Evolutionary conservation across 192 early-diverging fungal genomes (phyloP).

Genomic region (Geosiphon pyriformis): DNA sequence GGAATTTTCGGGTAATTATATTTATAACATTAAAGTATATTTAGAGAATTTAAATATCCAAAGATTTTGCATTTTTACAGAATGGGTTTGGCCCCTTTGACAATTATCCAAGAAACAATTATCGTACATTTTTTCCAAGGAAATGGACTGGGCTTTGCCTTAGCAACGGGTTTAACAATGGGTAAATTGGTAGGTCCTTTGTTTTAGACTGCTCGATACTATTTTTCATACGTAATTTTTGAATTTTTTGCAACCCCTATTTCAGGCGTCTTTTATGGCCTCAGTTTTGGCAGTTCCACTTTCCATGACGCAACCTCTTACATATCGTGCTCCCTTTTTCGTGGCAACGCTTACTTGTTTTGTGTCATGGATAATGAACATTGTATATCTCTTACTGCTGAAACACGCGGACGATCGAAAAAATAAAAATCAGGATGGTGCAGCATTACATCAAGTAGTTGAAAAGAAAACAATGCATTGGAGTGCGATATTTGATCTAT

Average conservation of each 20-base stretch:
- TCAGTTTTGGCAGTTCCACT: conserved; percentile 60
- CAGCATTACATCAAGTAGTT: neutral
- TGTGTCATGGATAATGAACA: conserved; percentile 62
- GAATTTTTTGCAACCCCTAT: neutral
- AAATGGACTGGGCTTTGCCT: conserved; percentile 57
- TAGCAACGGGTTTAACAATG: conserved; percentile 64
- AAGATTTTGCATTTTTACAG: conserved; percentile 28
- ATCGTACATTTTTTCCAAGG: conserved; percentile 72
- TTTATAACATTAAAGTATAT: neutral
- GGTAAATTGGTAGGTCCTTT: conserved; percentile 53
- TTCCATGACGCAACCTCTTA: conserved; percentile 43
- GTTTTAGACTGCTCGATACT: neutral
- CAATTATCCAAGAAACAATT: conserved; percentile 77
- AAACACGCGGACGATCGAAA: conserved; percentile 23
- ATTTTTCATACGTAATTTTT: neutral
- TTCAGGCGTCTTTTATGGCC: conserved; percentile 60
- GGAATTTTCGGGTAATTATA: conserved; percentile 37
- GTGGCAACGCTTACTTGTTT: conserved; percentile 60
- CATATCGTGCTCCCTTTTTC: conserved; percentile 41
- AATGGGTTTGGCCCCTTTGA: conserved; percentile 67
- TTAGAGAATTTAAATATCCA: neutral
- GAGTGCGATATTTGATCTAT: conserved; percentile 38
- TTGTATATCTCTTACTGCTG: conserved; percentile 59
- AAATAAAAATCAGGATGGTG: conserved; percentile 30
- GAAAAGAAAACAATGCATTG: conserved; percentile 29